phyloP scores from a whole-genome alignment of 2,329 filamentous ascomycete species.

The Trichothecium roseum region DNA sequence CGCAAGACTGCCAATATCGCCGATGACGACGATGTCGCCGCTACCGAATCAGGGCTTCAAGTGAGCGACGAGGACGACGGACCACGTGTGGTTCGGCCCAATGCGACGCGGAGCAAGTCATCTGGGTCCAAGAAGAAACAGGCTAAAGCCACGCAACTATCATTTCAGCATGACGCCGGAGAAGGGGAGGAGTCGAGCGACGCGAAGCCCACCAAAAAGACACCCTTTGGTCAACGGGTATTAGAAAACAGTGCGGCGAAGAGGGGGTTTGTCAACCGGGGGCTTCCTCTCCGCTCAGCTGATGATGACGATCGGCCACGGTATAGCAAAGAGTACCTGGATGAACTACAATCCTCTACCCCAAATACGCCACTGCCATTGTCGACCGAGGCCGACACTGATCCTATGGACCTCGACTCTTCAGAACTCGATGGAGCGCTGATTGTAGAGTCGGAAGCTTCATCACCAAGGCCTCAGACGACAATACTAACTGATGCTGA shows the following conservation, averaged over 20 bases:
- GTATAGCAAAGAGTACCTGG: conserved; percentile 80
- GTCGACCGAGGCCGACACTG: conserved; percentile 33
- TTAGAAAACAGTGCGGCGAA: conserved; percentile 56
- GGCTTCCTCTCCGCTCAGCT: conserved; percentile 49
- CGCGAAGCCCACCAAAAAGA: conserved; percentile 44
- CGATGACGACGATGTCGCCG: conserved; percentile 20
- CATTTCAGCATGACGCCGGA: conserved; percentile 52
- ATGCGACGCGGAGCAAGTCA: conserved; percentile 34
- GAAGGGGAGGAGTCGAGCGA: conserved; percentile 33
- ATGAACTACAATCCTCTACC: conserved; percentile 76
- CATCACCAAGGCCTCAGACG: conserved; percentile 21
- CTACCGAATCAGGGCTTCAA: conserved; percentile 11
- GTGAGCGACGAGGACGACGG: conserved; percentile 33
- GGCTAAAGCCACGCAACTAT: conserved; percentile 52
- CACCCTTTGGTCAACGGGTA: conserved; percentile 51
- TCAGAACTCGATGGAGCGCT: conserved; percentile 53
- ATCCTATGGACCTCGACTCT: conserved; percentile 45
- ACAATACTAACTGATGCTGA: conserved; percentile 72
- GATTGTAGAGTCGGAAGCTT: conserved; percentile 44
- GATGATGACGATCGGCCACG: conserved; percentile 63
- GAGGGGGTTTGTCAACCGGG: conserved; percentile 34
- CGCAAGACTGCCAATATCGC: conserved; percentile 43
- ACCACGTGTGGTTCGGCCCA: conserved; percentile 39
- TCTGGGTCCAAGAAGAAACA: conserved; percentile 56
- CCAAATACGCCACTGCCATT: conserved; percentile 68